Evolutionary conservation across 2,329 filamentous ascomycete genomes (phyloP), one percentile per base, ranked within the genome.

Genomic region (Lanzia echinophila): DNA sequence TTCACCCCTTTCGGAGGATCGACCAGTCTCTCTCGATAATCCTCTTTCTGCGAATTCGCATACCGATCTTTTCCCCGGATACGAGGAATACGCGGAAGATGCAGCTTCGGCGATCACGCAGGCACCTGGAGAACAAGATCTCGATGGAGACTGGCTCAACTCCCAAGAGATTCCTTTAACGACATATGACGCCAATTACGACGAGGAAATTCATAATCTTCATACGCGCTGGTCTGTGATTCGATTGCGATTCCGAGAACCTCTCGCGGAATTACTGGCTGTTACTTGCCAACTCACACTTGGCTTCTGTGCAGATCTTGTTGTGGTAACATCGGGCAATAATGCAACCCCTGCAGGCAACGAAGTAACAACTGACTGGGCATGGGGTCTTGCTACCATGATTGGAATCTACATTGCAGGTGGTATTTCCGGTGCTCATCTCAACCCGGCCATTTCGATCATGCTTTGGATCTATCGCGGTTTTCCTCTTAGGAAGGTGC

Each of bases 371-470:
- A 70, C 72, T 3, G 63, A 66, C 24, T 74, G 69, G 70, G 71
- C 73, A 5, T 82, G 78, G 79, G 79, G 78, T 1, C 68, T 81
- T 13, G 77, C 75, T 1, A 73, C 73, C 20, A 82, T 81, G 75
- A 68, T 74, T 32, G 73, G 67, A 10, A 74, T 76, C 57, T 75
- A 75, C 55, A 70, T 75, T 34, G 72, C 70, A 19, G 73, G 73
- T 69, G 73, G 73, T 51, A 70, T 75, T 17, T 75, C 73, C 4
- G 73, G 73, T 50, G 73, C 72, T 3, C 73, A 75, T 50, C 65
- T 75, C 17, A 75, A 75, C 47, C 73, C 73, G 0, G 65, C 69
- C 8, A 68, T 75, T 32, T 74, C 72, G 2, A 63, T 71, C 3
- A 71, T 75, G 66, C 64, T 75, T 12, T 75, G 69, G 65, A 70